Evolutionary conservation across 495 filamentous ascomycete genomes (phyloP), one percentile per base, ranked within the genome.

Genomic region (Talaromyces proteolyticus): DNA sequence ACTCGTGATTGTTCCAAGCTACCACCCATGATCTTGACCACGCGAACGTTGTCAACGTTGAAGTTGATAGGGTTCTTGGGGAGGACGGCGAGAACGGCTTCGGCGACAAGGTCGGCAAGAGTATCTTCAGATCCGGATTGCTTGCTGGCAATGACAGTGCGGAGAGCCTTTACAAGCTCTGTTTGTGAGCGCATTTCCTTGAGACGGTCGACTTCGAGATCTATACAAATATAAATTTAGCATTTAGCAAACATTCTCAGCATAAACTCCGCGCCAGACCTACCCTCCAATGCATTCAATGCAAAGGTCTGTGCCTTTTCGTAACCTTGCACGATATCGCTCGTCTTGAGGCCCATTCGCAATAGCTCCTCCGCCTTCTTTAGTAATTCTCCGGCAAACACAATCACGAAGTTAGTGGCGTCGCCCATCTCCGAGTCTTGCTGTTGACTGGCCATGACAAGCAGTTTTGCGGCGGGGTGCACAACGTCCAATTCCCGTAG

Each of bases 11-110:
- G 91, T 61, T 89, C 88, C 61, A 97, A 75, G 63, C 84, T 88
- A 51, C 94, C 93, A 55, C 94, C 94, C 94, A 99, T 96, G 57
- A 99, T 97, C 76, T 99, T 99, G 51, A 99, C 94, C 51, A 99
- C 94, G 44, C 94, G 89, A 55, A 99, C 84, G 63, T 97, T 99
- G 76, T 99, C 94, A 56, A 99, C 94, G 70, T 97, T 99, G 76
- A 99, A 99, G 74, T 96, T 96, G 63, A 75, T 65, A n/a, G 94
- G 87, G 73, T 97, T 94, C 75, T 96, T 97, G 52, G 94, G 94
- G 42, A 97, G 80, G 3, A 99, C 94, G 44, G 89, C 83, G 45
- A 96, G 81, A 20, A 97, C 89, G 22, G 92, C 94, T 74, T 96
- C 91, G 29, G 94, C 84, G 48, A 99, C 92, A 55, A 97, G 73